Percentiles rank a stretch among this genome's conserved stretches.
Conservation (phyloP, 2,329 filamentous ascomycete genomes). For the Colletotrichum costaricense region DNA sequence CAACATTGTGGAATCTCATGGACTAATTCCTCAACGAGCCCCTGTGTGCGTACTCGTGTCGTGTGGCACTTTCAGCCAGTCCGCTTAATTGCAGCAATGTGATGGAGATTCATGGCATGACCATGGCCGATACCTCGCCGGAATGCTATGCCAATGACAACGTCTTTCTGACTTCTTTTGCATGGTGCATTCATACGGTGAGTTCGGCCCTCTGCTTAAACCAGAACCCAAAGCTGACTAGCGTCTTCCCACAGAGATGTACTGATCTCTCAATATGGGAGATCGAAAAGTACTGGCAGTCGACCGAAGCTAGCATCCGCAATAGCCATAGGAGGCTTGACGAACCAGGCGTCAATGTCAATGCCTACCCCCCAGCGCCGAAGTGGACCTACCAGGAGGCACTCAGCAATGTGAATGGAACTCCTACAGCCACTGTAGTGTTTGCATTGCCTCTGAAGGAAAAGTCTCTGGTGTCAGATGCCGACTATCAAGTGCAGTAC, state of each 20-base stretch:
- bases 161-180: conserved; percentile 46
- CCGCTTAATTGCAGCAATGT: conserved; percentile 40
- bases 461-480: conserved; percentile 43
- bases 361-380: neutral
- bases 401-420: neutral
- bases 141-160: conserved; percentile 44
- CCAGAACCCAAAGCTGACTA: neutral
- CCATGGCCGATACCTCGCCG: conserved; percentile 33
- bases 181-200: conserved; percentile 47
- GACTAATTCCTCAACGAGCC: neutral
- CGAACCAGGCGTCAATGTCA: neutral
- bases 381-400: conserved; percentile 9
- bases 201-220: conserved; percentile 30
- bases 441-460: conserved; percentile 40
- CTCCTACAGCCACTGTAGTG: neutral
- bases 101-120: neutral
- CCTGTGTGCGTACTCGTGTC: conserved; percentile 48
- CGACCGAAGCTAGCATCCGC: conserved; percentile 3
- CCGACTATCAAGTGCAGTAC: conserved; percentile 53
- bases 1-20: no score
- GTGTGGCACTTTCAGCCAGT: conserved; percentile 42
- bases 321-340: conserved; percentile 1
- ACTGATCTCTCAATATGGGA: conserved; percentile 43
- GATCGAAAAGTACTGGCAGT: conserved; percentile 38
- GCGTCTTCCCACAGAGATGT: conserved; percentile 43